A percentile compares a stretch with the other conserved stretches of the same genome.
These are phyloP conservation scores for Penicillium antarcticum DNA, from an alignment of 495 filamentous ascomycete species.

Conservation along the genomic window DNA sequence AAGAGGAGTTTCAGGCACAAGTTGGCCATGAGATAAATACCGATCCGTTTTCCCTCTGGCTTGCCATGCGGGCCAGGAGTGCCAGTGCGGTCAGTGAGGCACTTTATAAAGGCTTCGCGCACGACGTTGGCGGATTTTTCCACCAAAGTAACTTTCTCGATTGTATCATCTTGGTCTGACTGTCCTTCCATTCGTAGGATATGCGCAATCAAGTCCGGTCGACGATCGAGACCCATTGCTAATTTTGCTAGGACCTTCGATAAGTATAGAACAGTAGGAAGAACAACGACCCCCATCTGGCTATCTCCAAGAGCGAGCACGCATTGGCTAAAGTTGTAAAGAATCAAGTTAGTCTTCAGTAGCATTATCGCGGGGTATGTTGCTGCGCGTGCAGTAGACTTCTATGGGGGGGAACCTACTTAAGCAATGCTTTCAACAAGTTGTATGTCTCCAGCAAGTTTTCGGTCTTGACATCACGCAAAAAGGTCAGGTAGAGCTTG, in stretches of 20 bases:
- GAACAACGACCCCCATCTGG: slow-evolving; percentile 71
- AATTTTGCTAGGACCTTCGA: slow-evolving; percentile 73
- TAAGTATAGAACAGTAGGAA: slow-evolving; percentile 73
- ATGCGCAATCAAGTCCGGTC: slow-evolving; percentile 65
- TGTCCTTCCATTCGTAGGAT: slow-evolving; percentile 48
- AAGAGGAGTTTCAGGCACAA: slow-evolving; percentile 86
- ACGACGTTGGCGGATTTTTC: slow-evolving; percentile 84
- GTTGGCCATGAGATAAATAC: slow-evolving; percentile 89
- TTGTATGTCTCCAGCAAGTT: slow-evolving; percentile 74
- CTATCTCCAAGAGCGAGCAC: slow-evolving; percentile 77
- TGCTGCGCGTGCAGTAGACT: too few relatives aligned
- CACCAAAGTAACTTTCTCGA: slow-evolving; percentile 69
- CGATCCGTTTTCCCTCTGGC: slow-evolving; percentile 79
- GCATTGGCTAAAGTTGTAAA: slow-evolving; percentile 50
- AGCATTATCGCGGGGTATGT: neutral
- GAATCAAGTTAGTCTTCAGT: slow-evolving; percentile 1
- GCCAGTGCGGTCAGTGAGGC: slow-evolving; percentile 75
- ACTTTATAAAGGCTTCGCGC: slow-evolving; percentile 86
- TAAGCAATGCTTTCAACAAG: slow-evolving; percentile 64
- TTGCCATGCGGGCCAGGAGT: slow-evolving; percentile 48
- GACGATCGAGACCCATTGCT: slow-evolving; percentile 74
- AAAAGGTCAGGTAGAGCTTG: slow-evolving; percentile 72
- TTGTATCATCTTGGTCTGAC: slow-evolving; percentile 49
- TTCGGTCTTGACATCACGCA: slow-evolving; percentile 72
- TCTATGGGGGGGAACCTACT: slow-evolving; percentile 47